Conservation (phyloP, 192 early-diverging fungal species). For the Coemansia sp. region DNA sequence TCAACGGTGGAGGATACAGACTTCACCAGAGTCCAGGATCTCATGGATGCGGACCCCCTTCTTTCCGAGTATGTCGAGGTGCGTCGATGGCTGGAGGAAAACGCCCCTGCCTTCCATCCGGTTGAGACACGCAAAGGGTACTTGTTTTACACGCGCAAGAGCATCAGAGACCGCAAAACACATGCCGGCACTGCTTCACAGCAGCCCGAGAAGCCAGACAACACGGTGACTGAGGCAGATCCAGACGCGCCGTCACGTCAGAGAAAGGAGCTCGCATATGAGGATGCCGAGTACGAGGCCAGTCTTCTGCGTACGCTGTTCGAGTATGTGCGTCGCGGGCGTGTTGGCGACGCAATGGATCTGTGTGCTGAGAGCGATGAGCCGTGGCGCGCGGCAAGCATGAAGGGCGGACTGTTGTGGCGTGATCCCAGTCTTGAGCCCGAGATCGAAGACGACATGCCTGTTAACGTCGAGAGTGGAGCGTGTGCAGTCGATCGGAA, state of each 20-base stretch:
- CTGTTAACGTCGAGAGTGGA: constrained; percentile 14
- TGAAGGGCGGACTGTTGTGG: constrained; percentile 65
- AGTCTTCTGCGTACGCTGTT: constrained; percentile 67
- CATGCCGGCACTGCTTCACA: neutral
- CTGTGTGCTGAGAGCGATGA: constrained; percentile 73
- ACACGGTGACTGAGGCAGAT: constrained; percentile 38
- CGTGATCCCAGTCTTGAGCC: constrained; percentile 53
- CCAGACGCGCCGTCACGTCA: constrained; percentile 44
- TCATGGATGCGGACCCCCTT: constrained; percentile 23
- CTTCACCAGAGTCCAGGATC: constrained; percentile 38
- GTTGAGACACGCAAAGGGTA: constrained; percentile 57
- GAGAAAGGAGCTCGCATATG: constrained; percentile 25
- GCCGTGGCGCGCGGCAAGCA: constrained; percentile 77
- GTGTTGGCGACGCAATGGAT: constrained; percentile 63
- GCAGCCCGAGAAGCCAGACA: neutral
- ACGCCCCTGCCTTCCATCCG: constrained; percentile 41
- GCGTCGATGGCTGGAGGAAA: constrained; percentile 54
- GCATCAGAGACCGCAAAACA: constrained; percentile 23
- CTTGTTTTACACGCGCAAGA: constrained; percentile 52
- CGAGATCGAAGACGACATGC: constrained; percentile 12
- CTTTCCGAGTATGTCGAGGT: constrained; percentile 49
- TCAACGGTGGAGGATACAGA: constrained; percentile 13
- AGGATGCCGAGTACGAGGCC: constrained; percentile 55
- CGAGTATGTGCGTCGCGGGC: constrained; percentile 77
- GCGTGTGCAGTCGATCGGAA: constrained; percentile 12